A percentile compares a stretch with the other conserved stretches of the same genome.
These are phyloP conservation scores for Closterium sp. DNA, from an alignment of 139 green algal species.

Conservation along the genomic window DNA sequence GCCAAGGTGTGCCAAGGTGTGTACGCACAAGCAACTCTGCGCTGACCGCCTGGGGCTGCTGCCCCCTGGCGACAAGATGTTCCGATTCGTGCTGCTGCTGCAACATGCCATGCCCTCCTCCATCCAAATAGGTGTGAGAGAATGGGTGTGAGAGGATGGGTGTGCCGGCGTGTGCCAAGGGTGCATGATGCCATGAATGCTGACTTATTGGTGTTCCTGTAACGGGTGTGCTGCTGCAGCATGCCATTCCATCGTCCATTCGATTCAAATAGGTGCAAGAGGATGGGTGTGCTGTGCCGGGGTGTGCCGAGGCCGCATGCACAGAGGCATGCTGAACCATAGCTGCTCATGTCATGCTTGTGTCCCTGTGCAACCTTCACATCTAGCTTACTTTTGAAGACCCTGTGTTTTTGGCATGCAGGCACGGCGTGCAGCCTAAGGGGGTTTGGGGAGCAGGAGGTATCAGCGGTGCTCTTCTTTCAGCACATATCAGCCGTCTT, in stretches of 20 bases:
- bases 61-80: slow-evolving; percentile 12
- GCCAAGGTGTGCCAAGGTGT: too few species aligned
- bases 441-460: slow-evolving; percentile 38
- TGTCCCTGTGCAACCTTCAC: background rate
- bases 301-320: background rate
- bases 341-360: background rate
- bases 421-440: slow-evolving; percentile 28
- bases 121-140: slow-evolving; percentile 27
- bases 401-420: background rate
- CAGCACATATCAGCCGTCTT: slow-evolving; percentile 30
- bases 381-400: background rate
- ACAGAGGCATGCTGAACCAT: background rate
- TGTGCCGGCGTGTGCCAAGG: too few species aligned
- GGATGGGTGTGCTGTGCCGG: too few species aligned
- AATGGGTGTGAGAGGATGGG: too few species aligned
- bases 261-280: slow-evolving; percentile 5
- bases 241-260: slow-evolving; percentile 33
- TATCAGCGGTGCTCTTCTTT: slow-evolving; percentile 35
- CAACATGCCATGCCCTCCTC: slow-evolving; percentile 33
- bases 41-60: slow-evolving; percentile 2
- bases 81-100: slow-evolving; percentile 40
- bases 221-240: slow-evolving; percentile 23
- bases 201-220: too few species aligned
- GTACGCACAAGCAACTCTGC: too few species aligned
- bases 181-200: background rate